Evolutionary conservation across 164 flowering plant species (phyloP), one percentile per base, ranked within the genome.

Genomic region (Magnolia officinalis): DNA sequence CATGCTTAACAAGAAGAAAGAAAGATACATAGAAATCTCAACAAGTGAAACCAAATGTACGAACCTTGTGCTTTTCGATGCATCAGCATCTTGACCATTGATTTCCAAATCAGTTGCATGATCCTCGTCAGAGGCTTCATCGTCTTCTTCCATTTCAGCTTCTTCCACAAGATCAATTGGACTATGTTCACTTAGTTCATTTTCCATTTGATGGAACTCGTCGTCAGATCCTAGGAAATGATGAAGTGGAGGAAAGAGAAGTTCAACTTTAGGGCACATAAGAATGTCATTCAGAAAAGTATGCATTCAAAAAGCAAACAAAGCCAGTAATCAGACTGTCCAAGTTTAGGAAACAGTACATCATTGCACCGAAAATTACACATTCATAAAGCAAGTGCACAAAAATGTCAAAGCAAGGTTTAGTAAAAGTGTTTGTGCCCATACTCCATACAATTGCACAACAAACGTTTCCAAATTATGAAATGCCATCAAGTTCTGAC

Each of bases 141-240:
- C 66, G 37, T 79, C 86, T 66, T 82, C 83, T 63, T 85, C 89
- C 51, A 71, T 73, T 67, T 76, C 86, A 83, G 49, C 78, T 74
- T 77, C 85, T 71, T 81, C 84, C 75, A 50, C 52, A 71, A 6
- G 37, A 49, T 76, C 80, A 76, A 50, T 74, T 16, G 68, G 50
- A 4, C 13, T 63, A 71, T 71, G 51, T 31, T 72, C 72, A 75
- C 67, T 70, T 52, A 37, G 52, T 21, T 72, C 79, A 76, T 24
- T 68, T 61, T 67, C 81, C 72, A 29, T 55, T 26, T 13, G 70
- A 76, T 67, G 50, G 77, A 74, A 74, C 55, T 79, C 83, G 51
- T 74, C 66, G 69, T 82, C 84, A 80, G 77, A 72, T 74, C 81
- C 89, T 82, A 75, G 29, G 71, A 52, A 63, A 31, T 73, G 52